A percentile compares a stretch with the other conserved stretches of the same genome.
phyloP scores from a whole-genome alignment of 2,329 filamentous ascomycete genomes.

The Aspergillus ibericus region DNA sequence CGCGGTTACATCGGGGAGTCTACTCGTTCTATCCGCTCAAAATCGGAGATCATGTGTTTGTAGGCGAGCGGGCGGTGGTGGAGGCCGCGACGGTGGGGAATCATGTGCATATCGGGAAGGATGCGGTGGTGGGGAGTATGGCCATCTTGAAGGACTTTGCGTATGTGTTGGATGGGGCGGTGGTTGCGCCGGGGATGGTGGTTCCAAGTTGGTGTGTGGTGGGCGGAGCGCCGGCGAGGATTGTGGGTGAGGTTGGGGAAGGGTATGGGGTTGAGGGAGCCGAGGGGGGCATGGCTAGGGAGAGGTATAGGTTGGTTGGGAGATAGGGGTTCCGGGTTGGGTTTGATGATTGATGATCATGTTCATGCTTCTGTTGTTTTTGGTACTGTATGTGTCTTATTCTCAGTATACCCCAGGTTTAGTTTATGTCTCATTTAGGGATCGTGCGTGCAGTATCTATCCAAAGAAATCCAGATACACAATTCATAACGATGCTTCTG shows the following conservation, averaged over 20 bases:
- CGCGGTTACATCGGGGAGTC: conserved; percentile 72
- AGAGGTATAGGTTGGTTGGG: conserved; percentile 44
- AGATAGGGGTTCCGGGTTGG: conserved; percentile 23
- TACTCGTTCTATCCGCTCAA: conserved; percentile 74
- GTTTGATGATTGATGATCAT: neutral
- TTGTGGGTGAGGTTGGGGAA: conserved; percentile 71
- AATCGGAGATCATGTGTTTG: conserved; percentile 91
- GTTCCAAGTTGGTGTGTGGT: conserved; percentile 90
- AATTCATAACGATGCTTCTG: neutral
- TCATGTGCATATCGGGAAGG: conserved; percentile 80
- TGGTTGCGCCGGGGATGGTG: conserved; percentile 85
- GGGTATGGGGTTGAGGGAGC: conserved; percentile 49
- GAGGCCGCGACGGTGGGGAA: conserved; percentile 81
- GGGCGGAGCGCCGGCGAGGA: conserved; percentile 75
- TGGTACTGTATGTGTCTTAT: neutral
- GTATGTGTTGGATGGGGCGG: conserved; percentile 77
- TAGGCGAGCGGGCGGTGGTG: conserved; percentile 72
- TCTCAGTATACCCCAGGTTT: conserved; percentile 1
- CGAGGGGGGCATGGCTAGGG: conserved; percentile 45
- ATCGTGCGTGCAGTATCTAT: neutral
- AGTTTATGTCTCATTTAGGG: conserved; percentile 3
- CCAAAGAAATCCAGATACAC: neutral
- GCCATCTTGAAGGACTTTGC: conserved; percentile 93
- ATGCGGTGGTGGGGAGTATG: conserved; percentile 78
- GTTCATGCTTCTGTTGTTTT: conserved; percentile 6